These are phyloP conservation scores for Hypoxylon rickii DNA, from an alignment of 495 filamentous ascomycete genomes.

Conservation along the genomic window DNA sequence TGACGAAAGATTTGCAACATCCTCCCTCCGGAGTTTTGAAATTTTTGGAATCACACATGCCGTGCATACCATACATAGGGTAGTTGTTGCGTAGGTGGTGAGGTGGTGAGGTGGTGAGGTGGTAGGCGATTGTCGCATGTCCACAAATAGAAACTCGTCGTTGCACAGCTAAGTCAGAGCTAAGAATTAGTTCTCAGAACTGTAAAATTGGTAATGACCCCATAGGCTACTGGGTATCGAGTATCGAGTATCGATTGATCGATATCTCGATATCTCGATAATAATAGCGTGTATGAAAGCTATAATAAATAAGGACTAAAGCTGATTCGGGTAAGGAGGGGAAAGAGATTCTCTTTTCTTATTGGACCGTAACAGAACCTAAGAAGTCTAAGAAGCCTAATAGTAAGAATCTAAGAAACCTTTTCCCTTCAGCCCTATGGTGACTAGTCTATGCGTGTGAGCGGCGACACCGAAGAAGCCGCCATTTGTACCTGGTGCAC, in stretches of 20 bases:
- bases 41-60: too few species aligned
- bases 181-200: background rate
- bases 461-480: conserved; percentile 32
- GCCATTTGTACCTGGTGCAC: too few species aligned
- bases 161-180: conserved; percentile 19
- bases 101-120: background rate
- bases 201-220: conserved; percentile 8
- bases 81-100: background rate
- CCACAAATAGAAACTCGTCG: conserved; percentile 23
- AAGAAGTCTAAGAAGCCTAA: too few species aligned
- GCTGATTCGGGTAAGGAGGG: background rate
- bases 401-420: background rate
- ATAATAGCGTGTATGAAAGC: background rate
- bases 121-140: conserved; percentile 3
- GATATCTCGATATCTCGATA: conserved; percentile 13
- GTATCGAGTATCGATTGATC: too few species aligned
- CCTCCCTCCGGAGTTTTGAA: too few species aligned
- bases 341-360: conserved; percentile 11
- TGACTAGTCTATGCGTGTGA: conserved; percentile 6
- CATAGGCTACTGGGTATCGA: too few species aligned
- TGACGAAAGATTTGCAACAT: too few species aligned
- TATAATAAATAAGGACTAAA: conserved; percentile 3
- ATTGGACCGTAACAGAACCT: conserved; percentile 20
- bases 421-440: conserved; percentile 29
- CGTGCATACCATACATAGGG: too few species aligned